phyloP scores from a whole-genome alignment of 192 early-diverging fungal species.

The Backusella circina region DNA sequence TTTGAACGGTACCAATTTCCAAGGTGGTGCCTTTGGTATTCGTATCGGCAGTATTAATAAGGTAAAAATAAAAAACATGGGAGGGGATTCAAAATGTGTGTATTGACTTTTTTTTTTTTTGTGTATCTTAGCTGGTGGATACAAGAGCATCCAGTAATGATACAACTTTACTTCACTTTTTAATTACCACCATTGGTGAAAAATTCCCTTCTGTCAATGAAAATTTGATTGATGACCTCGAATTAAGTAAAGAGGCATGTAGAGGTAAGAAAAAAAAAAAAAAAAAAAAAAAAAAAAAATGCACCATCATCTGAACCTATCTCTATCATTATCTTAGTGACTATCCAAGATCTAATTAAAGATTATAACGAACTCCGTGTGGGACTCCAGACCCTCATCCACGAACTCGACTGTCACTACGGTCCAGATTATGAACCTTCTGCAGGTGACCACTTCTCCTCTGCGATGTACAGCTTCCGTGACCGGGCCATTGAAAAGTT shows the following conservation, averaged over 20 bases:
- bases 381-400: constrained; percentile 43
- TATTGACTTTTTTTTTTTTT: not conserved
- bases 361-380: constrained; percentile 48
- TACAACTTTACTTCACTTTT: constrained; percentile 77
- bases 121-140: constrained; percentile 57
- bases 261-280: constrained; percentile 44
- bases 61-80: constrained; percentile 13
- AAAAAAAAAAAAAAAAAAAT: not conserved
- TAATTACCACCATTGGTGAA: constrained; percentile 61
- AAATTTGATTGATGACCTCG: constrained; percentile 63
- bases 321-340: constrained; percentile 31
- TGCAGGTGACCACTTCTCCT: constrained; percentile 62
- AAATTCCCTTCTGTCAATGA: constrained; percentile 56
- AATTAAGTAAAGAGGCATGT: constrained; percentile 67
- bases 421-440: constrained; percentile 40
- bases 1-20: constrained; percentile 75
- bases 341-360: constrained; percentile 48
- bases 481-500: constrained; percentile 60
- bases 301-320: too few species aligned
- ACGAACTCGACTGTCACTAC: constrained; percentile 36
- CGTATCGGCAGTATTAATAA: constrained; percentile 85
- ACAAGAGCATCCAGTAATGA: constrained; percentile 69
- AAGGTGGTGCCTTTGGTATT: constrained; percentile 84
- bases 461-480: constrained; percentile 62
- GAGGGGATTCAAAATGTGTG: not conserved